Evolutionary conservation across 306 rosid genomes (phyloP).

Genomic region (Erythrophleum fordii): DNA sequence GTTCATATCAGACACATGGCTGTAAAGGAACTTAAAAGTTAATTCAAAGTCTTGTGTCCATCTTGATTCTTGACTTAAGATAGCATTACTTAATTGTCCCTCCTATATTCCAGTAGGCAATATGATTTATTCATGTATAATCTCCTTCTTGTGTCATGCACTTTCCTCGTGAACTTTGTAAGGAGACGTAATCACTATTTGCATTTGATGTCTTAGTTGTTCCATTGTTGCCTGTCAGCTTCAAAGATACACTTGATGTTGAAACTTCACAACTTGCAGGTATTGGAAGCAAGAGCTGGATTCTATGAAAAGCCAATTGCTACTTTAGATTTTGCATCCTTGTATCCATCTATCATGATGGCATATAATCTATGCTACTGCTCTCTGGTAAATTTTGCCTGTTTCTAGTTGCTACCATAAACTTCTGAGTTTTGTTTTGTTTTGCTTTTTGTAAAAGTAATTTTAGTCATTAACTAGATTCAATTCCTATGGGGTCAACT

Average conservation of each 20-base stretch:
- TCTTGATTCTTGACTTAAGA: not conserved
- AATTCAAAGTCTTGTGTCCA: not conserved
- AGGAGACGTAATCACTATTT: conserved; percentile 13
- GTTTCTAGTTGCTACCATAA: conserved; percentile 26
- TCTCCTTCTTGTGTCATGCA: not conserved
- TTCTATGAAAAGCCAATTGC: conserved; percentile 96
- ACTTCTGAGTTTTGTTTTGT: conserved; percentile 2
- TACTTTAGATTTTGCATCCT: conserved; percentile 95
- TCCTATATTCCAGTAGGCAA: not conserved
- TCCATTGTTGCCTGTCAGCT: conserved; percentile 27
- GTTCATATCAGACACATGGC: not conserved
- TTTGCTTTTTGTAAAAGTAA: not conserved
- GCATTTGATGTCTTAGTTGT: conserved; percentile 18
- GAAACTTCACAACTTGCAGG: conserved; percentile 58
- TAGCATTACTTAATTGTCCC: not conserved
- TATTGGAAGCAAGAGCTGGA: conserved; percentile 92
- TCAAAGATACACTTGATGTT: conserved; percentile 11
- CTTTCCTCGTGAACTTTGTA: conserved; percentile 8
- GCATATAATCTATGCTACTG: conserved; percentile 98
- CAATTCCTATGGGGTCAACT: not conserved
- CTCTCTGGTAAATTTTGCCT: conserved; percentile 75
- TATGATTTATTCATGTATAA: not conserved
- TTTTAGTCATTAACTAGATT: conserved; percentile 16
- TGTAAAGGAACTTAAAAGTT: not conserved
- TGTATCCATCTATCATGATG: conserved; percentile 99